Conservation (phyloP, 2,329 filamentous ascomycete species). For the Phialophora macrospora region DNA sequence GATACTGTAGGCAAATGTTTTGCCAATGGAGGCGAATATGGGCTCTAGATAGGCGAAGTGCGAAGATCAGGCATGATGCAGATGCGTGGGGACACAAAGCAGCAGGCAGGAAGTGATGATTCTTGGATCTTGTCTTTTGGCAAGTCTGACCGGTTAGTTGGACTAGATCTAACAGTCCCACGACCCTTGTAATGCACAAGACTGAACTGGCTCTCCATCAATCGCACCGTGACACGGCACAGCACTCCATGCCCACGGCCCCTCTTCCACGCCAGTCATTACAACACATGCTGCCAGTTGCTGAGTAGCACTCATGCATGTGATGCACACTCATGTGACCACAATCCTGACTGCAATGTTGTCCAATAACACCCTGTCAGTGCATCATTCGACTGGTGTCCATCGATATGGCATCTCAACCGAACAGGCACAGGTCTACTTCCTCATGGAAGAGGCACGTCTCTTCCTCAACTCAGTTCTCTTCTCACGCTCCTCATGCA, state of each 20-base stretch:
- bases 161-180: slow-evolving; percentile 8
- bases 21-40: not conserved
- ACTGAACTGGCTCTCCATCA: slow-evolving; percentile 15
- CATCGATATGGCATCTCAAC: not conserved
- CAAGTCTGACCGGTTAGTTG: not conserved
- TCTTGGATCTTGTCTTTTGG: slow-evolving; percentile 18
- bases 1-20: not conserved
- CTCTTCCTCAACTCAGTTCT: slow-evolving; percentile 96
- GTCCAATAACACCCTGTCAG: not conserved
- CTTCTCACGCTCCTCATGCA: slow-evolving; percentile 91
- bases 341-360: not conserved
- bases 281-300: not conserved
- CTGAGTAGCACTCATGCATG: slow-evolving; percentile 1
- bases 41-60: not conserved
- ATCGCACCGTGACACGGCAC: slow-evolving; percentile 25
- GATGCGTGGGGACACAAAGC: not conserved
- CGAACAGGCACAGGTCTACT: slow-evolving; percentile 43
- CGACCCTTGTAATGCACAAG: slow-evolving; percentile 10
- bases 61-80: not conserved
- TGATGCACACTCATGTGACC: slow-evolving; percentile 5
- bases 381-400: not conserved
- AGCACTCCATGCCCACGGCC: slow-evolving; percentile 13
- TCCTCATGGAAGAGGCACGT: slow-evolving; percentile 93
- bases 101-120: not conserved
- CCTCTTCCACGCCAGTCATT: slow-evolving; percentile 10